Percentiles rank a stretch among this genome's conserved stretches.
phyloP scores from a whole-genome alignment of 2,329 filamentous ascomycete genomes.

The Endothia cerciana region DNA sequence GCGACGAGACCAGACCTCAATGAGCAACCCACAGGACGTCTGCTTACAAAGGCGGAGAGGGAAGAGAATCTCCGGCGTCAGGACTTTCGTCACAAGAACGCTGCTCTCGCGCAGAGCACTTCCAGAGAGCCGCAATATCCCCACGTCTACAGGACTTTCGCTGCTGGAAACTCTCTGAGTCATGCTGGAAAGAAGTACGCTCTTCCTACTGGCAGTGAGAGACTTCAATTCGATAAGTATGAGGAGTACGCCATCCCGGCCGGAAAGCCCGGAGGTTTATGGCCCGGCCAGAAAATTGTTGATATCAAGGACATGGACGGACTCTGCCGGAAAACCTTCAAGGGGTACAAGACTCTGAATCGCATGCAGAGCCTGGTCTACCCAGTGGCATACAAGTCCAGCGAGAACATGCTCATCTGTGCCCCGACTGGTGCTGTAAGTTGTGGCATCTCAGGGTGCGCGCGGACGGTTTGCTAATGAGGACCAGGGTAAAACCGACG shows the following conservation, averaged over 20 bases:
- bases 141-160: slow-evolving; percentile 86
- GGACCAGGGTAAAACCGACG: slow-evolving; percentile 86
- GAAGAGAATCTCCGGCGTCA: slow-evolving; percentile 76
- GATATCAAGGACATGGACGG: slow-evolving; percentile 84
- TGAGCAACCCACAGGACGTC: slow-evolving; percentile 44
- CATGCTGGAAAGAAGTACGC: slow-evolving; percentile 80
- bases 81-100: slow-evolving; percentile 83
- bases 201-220: slow-evolving; percentile 75
- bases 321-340: slow-evolving; percentile 88
- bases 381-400: slow-evolving; percentile 92
- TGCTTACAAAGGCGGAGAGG: slow-evolving; percentile 77
- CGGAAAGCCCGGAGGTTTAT: slow-evolving; percentile 74
- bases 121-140: slow-evolving; percentile 80
- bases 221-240: slow-evolving; percentile 74
- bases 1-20: slow-evolving; percentile 37
- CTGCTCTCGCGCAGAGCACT: slow-evolving; percentile 70
- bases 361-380: slow-evolving; percentile 98
- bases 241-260: slow-evolving; percentile 91
- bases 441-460: slow-evolving; percentile 27
- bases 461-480: slow-evolving; percentile 25
- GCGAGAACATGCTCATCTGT: slow-evolving; percentile 98
- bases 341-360: slow-evolving; percentile 90
- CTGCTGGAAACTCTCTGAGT: slow-evolving; percentile 84
- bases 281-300: slow-evolving; percentile 74
- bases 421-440: slow-evolving; percentile 87